These are phyloP conservation scores for Scutellaria baicalensis DNA, from an alignment of 257 asterid species.

Conservation along the genomic window DNA sequence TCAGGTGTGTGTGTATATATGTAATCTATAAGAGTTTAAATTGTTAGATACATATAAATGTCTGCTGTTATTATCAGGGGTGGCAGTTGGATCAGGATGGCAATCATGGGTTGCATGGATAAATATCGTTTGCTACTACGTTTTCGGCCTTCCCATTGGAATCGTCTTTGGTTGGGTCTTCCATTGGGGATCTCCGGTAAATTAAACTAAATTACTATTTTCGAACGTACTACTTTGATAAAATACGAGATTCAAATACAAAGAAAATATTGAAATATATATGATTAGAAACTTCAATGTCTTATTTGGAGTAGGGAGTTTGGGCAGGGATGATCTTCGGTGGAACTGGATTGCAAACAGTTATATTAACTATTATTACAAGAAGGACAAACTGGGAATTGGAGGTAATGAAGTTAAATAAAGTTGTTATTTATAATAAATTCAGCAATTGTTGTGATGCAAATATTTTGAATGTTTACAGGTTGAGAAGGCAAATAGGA, in stretches of 20 bases:
- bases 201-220: too few species aligned
- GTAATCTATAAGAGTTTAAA: too few species aligned
- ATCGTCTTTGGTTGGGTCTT: constrained; percentile 25
- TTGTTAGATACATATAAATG: too few species aligned
- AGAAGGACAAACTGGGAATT: constrained; percentile 38
- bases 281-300: too few species aligned
- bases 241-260: too few species aligned
- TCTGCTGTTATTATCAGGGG: constrained; percentile 14
- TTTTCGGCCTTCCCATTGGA: constrained; percentile 53
- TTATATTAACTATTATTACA: constrained; percentile 24
- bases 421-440: background rate
- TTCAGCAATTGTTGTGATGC: too few species aligned
- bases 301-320: constrained; percentile 29
- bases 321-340: constrained; percentile 63
- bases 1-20: too few species aligned
- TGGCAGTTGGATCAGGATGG: constrained; percentile 57
- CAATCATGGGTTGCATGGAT: constrained; percentile 43
- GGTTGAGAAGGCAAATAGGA: constrained; percentile 34
- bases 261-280: too few species aligned
- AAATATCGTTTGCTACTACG: constrained; percentile 36
- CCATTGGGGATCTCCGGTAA: constrained; percentile 37
- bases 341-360: constrained; percentile 43
- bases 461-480: too few species aligned
- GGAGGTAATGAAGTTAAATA: constrained; percentile 23
- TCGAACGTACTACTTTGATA: too few species aligned